Base-by-base conservation (phyloP, 352 stramenopile species). In the Blastocystis sp. region DNA sequence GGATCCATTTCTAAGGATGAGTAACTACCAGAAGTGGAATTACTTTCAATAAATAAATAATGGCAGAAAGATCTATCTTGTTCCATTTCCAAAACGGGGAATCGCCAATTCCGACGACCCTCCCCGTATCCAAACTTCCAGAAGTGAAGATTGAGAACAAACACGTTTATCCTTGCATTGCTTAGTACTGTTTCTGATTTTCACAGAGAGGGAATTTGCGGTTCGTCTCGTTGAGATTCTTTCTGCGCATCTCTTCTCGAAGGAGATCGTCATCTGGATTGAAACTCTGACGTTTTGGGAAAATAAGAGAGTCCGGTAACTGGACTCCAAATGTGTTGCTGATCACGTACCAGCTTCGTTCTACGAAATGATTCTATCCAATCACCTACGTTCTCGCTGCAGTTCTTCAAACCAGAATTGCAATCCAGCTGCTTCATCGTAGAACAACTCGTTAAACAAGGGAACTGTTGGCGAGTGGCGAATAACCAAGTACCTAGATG, bases 1-100 rank as follows among this genome's bases (percentile, higher is more conserved):
- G 61, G 61, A 73, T 73, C 61, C 61, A 73, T 73, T 29, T 73
- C 42, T n/a, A n/a, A n/a, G n/a, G n/a, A n/a, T n/a, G n/a, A n/a
- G n/a, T n/a, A n/a, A n/a, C n/a, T n/a, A n/a, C n/a, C n/a, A n/a
- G n/a, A n/a, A n/a, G n/a, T n/a, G n/a, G n/a, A n/a, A n/a, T n/a
- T n/a, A n/a, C n/a, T n/a, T n/a, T n/a, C n/a, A n/a, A n/a, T n/a
- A n/a, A n/a, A n/a, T n/a, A n/a, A n/a, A n/a, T n/a, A n/a, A n/a
- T n/a, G n/a, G n/a, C n/a, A n/a, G n/a, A n/a, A n/a, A n/a, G n/a
- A n/a, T n/a, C n/a, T n/a, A n/a, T n/a, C n/a, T n/a, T n/a, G n/a
- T n/a, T n/a, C n/a, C n/a, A n/a, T n/a, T n/a, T n/a, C n/a, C n/a
- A n/a, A n/a, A n/a, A n/a, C n/a, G n/a, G n/a, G n/a, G n/a, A n/a